Conservation (phyloP, 768 basidiomycete species). For the Russula brevipes region DNA sequence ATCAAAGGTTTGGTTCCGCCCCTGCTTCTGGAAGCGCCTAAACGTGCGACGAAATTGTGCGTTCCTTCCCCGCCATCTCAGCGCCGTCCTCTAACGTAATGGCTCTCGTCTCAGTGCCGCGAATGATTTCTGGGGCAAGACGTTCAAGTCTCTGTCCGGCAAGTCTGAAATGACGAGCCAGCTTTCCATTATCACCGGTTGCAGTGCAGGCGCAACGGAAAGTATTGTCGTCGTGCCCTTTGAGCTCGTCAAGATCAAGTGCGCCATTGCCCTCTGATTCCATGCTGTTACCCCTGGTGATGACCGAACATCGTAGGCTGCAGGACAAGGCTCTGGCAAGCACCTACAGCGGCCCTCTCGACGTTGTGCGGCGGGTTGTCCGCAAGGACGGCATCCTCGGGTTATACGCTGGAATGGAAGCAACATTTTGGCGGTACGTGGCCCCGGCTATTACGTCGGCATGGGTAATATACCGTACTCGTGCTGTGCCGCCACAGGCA, state of each 20-base stretch:
- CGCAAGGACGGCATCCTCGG: constrained; percentile 76
- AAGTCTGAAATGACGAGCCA: constrained; percentile 82
- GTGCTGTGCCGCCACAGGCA: constrained; percentile 44
- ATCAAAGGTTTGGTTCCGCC: constrained; percentile 83
- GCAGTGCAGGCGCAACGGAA: constrained; percentile 93
- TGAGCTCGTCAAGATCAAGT: constrained; percentile 91
- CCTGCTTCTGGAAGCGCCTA: constrained; percentile 91
- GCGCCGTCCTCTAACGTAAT: constrained; percentile 13
- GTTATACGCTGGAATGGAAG: constrained; percentile 92
- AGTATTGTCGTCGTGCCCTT: constrained; percentile 95
- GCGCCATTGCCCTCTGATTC: constrained; percentile 12
- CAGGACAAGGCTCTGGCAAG: constrained; percentile 78
- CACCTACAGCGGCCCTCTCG: constrained; percentile 86
- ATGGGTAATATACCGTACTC: not conserved
- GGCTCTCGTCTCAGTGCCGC: constrained; percentile 42
- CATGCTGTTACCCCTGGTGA: not conserved
- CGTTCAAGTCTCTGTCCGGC: constrained; percentile 55
- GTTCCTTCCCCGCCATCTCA: constrained; percentile 27
- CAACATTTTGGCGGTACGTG: constrained; percentile 89
- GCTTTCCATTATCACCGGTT: constrained; percentile 87
- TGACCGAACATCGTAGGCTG: constrained; percentile 41
- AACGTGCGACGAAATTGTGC: constrained; percentile 94
- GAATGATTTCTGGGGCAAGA: constrained; percentile 96
- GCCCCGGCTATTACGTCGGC: not conserved
- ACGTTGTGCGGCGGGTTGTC: constrained; percentile 79